Evolutionary conservation across 805 yeast genomes (phyloP).

Genomic region (Yarrowia deformans): DNA sequence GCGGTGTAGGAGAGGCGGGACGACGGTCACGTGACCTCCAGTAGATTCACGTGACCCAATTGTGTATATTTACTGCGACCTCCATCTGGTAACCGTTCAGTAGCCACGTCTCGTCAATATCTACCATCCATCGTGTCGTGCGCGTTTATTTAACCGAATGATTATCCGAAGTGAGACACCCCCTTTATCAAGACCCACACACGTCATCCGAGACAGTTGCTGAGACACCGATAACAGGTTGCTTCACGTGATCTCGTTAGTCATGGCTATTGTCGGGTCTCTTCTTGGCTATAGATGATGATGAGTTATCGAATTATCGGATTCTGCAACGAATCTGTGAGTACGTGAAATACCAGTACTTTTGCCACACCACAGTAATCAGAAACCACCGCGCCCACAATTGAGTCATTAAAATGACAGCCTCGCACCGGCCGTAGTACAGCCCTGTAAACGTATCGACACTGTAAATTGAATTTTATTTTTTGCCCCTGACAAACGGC

Average conservation of each 20-base stretch:
- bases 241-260: slow-evolving; percentile 19
- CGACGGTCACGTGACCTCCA: neutral
- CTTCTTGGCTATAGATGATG: neutral
- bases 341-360: too few species aligned
- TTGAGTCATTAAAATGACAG: neutral
- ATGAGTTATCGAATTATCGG: neutral
- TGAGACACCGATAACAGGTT: slow-evolving; percentile 1
- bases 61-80: neutral
- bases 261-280: neutral
- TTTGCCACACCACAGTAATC: too few species aligned
- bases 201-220: slow-evolving; percentile 27
- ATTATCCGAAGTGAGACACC: slow-evolving; percentile 17
- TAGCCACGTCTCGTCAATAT: neutral
- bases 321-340: too few species aligned
- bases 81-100: neutral
- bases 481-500: slow-evolving; percentile 17
- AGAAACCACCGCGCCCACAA: neutral
- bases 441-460: slow-evolving; percentile 10
- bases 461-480: slow-evolving; percentile 11
- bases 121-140: neutral
- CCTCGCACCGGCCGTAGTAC: neutral
- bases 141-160: slow-evolving; percentile 9
- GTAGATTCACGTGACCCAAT: neutral
- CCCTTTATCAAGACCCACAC: slow-evolving; percentile 1
- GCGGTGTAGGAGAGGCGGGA: too few species aligned